Base-by-base conservation (phyloP, 345 rosid species). In the Kernera saxatilis region DNA sequence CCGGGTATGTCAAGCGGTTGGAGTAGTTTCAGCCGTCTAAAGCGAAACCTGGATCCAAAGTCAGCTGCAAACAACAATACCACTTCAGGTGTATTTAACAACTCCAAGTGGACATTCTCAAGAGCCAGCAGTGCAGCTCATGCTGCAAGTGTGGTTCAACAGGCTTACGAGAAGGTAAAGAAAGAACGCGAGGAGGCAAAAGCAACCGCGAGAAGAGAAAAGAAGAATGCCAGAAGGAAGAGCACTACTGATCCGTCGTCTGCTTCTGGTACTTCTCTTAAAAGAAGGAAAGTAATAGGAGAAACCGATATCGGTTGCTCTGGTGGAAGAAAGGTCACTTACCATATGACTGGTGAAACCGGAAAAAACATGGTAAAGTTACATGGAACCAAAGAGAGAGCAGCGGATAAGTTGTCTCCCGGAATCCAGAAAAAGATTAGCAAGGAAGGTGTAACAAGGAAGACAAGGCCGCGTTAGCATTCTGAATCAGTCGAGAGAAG, bases 151-250 rank as follows among this genome's bases (percentile, higher is more conserved):
- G 78, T 84, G 69, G 92, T 85, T 70, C 90, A 82, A 60, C 82
- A 80, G 64, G 82, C 84, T 40, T 79, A 87, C 49, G 88, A 85
- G 78, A 87, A 79, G 36, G 87, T 81, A 41, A 78, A 62, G 79
- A 79, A 81, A 80, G 88, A 85, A 41, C 90, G 88, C 0, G 84
- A 84, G 74, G 87, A 87, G 43, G 88, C 88, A 7, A 82, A 81
- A 70, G 80, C 80, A 55, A 80, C 81, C 15, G 59, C 41, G 5
- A 84, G 64, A 71, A 82, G 70, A 64, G 87, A 76, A 56, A 73
- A 77, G 62, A 87, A 84, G 84, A 67, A 78, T 19, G 55, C 74
- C 19, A 84, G 80, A 73, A 81, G 77, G 73, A 68, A 40, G 51
- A 58, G 65, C 10, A 57, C 78, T 53, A 46, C 39, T 44, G 70